Evolutionary conservation across 1,284 basidiomycete genomes (phyloP).

Genomic region (Erythrobasidium hasegawianum): DNA sequence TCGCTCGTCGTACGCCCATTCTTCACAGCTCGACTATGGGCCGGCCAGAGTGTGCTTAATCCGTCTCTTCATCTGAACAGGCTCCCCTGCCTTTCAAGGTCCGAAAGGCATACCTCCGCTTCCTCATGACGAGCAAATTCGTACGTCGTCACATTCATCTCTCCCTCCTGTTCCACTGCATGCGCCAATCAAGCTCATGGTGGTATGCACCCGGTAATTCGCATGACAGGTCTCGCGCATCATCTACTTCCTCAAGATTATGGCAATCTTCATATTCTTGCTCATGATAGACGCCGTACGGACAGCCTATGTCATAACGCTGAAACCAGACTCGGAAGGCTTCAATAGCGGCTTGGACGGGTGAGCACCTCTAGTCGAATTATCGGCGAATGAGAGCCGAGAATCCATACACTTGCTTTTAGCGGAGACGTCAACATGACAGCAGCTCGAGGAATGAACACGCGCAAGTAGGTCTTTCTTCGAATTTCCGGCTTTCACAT

Average conservation of each 20-base stretch:
- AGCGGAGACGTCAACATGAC: conserved; percentile 29
- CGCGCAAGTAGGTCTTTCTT: conserved; percentile 30
- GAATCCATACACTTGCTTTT: too few species aligned
- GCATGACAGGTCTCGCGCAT: neutral
- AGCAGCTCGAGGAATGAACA: conserved; percentile 8
- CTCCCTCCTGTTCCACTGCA: neutral
- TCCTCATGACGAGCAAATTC: conserved; percentile 25
- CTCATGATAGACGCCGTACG: conserved; percentile 30
- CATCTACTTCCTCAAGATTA: conserved; percentile 31
- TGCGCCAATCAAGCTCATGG: too few species aligned
- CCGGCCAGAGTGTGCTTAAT: neutral
- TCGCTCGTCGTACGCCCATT: conserved; percentile 5
- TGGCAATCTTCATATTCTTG: conserved; percentile 26
- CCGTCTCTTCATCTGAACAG: conserved; percentile 1
- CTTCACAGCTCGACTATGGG: too few species aligned
- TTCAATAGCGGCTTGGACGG: conserved; percentile 30
- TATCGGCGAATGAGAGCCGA: too few species aligned
- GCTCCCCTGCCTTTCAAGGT: conserved; percentile 29
- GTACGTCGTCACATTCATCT: too few species aligned
- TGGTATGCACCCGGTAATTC: too few species aligned
- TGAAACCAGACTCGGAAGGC: conserved; percentile 13
- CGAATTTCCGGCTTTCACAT: too few species aligned
- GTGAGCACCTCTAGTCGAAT: too few species aligned
- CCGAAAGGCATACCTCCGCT: conserved; percentile 26
- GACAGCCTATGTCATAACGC: conserved; percentile 25